A percentile compares a stretch with the other conserved stretches of the same genome.
Evolutionary conservation across 164 flowering plant species (phyloP).

Genomic region (Magnolia kwangsiensis): DNA sequence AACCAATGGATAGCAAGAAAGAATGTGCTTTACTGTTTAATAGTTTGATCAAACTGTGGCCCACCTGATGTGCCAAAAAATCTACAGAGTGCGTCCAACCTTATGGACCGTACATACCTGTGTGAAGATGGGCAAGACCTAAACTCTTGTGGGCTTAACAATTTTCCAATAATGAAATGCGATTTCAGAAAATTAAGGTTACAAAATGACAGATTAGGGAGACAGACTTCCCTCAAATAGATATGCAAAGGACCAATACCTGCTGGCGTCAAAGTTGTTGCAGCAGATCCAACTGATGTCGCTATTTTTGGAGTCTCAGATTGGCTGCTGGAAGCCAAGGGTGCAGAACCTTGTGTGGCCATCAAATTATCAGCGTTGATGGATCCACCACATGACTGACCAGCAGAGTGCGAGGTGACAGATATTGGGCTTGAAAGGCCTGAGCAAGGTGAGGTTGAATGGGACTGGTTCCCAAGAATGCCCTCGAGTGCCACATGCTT

Average conservation of each 20-base stretch:
- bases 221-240: not conserved
- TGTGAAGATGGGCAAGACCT: not conserved
- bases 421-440: constrained; percentile 66
- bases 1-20: no score
- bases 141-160: not conserved
- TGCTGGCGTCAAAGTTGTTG: constrained; percentile 48
- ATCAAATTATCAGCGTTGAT: constrained; percentile 46
- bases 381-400: constrained; percentile 54
- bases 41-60: no score
- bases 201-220: not conserved
- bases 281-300: constrained; percentile 27
- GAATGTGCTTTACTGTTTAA: no score
- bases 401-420: constrained; percentile 49
- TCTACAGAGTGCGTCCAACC: not conserved
- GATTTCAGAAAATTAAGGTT: not conserved
- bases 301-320: constrained; percentile 32
- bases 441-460: constrained; percentile 35
- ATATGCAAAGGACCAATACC: constrained; percentile 31
- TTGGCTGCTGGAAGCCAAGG: constrained; percentile 39
- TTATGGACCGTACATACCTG: not conserved
- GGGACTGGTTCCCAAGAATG: constrained; percentile 34
- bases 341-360: constrained; percentile 32
- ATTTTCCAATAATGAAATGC: not conserved
- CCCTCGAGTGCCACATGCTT: constrained; percentile 36
- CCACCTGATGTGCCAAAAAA: not conserved